phyloP scores from a whole-genome alignment of 371 early-diverging fungal species.

The Mortierella sp. region DNA sequence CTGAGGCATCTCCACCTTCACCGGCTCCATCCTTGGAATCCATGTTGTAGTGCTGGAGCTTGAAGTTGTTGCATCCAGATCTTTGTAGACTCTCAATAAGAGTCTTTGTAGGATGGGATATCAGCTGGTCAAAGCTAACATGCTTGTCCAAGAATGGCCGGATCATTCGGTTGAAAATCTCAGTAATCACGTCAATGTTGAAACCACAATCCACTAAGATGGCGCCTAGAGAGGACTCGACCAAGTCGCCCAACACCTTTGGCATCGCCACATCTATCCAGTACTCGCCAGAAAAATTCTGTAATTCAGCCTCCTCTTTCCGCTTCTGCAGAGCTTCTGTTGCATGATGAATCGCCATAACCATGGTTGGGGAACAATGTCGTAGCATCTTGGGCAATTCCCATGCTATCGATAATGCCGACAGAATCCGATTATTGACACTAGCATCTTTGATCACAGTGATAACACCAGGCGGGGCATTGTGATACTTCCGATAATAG shows the following conservation, averaged over 20 bases:
- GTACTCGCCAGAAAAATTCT: slow-evolving; percentile 61
- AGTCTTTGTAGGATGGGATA: slow-evolving; percentile 60
- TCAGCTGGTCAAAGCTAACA: slow-evolving; percentile 62
- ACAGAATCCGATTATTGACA: slow-evolving; percentile 89
- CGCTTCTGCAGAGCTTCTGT: slow-evolving; percentile 54
- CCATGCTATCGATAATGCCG: slow-evolving; percentile 70
- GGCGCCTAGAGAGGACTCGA: slow-evolving; percentile 92
- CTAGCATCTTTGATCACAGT: slow-evolving; percentile 84
- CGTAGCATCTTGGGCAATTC: slow-evolving; percentile 74
- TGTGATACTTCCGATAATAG: slow-evolving; percentile 69
- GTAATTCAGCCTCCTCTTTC: slow-evolving; percentile 5
- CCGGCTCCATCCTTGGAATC: not conserved
- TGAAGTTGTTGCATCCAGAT: slow-evolving; percentile 22
- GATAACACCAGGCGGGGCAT: slow-evolving; percentile 73
- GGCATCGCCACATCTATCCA: slow-evolving; percentile 82
- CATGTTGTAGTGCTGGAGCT: not conserved
- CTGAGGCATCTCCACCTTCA: not conserved
- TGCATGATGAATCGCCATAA: slow-evolving; percentile 62
- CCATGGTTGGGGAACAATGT: slow-evolving; percentile 67
- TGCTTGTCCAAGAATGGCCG: slow-evolving; percentile 62
- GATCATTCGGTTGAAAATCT: slow-evolving; percentile 64
- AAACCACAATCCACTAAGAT: slow-evolving; percentile 87
- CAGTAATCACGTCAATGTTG: slow-evolving; percentile 60
- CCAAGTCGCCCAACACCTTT: slow-evolving; percentile 88
- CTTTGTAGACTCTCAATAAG: slow-evolving; percentile 32